phyloP scores from a whole-genome alignment of 805 yeast genomes.

The Ogataea saltuana region DNA sequence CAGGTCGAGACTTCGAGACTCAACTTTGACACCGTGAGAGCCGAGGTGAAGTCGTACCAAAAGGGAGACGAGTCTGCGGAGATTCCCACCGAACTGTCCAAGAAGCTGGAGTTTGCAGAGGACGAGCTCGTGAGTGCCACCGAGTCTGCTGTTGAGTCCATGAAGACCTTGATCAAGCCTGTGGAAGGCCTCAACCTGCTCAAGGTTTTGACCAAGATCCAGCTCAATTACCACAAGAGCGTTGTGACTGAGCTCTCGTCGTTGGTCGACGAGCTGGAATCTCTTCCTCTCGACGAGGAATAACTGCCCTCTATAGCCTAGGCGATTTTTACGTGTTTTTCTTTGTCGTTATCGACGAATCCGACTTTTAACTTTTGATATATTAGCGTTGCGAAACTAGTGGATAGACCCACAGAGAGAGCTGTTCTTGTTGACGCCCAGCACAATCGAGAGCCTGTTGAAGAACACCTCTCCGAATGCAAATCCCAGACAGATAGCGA shows the following conservation, averaged over 20 bases:
- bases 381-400: constrained; percentile 10
- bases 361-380: not conserved
- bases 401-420: constrained; percentile 34
- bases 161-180: constrained; percentile 72
- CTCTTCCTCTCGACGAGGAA: constrained; percentile 47
- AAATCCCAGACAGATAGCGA: constrained; percentile 70
- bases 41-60: constrained; percentile 47
- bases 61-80: constrained; percentile 40
- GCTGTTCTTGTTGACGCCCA: constrained; percentile 38
- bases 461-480: constrained; percentile 71
- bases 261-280: constrained; percentile 46
- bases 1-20: constrained; percentile 70
- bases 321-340: too few relatives aligned
- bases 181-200: constrained; percentile 62
- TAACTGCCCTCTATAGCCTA: constrained; percentile 9
- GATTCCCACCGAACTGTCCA: constrained; percentile 51
- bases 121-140: constrained; percentile 82
- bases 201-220: constrained; percentile 68
- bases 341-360: not conserved
- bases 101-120: constrained; percentile 58
- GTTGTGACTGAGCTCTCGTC: constrained; percentile 50
- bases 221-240: constrained; percentile 60
- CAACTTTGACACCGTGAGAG: constrained; percentile 67
- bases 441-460: constrained; percentile 52
- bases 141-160: constrained; percentile 72